phyloP scores from a whole-genome alignment of 345 rosid species.

The Sisymbrium altissimum region DNA sequence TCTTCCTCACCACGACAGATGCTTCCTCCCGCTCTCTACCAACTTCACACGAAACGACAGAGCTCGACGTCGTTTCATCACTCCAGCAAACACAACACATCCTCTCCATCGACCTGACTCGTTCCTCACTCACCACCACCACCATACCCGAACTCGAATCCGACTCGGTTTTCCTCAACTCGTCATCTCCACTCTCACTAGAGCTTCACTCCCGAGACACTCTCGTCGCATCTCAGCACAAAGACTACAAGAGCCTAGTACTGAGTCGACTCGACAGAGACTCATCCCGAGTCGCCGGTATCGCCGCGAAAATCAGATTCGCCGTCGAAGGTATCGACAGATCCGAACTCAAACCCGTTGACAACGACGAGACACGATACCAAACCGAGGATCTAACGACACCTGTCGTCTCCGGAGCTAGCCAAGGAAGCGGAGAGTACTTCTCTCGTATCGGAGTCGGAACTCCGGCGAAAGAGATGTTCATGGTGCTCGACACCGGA shows the following conservation, averaged over 20 bases:
- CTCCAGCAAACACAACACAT: constrained; percentile 46
- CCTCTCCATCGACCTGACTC: constrained; percentile 46
- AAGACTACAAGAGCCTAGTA: constrained; percentile 53
- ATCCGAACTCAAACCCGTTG: constrained; percentile 53
- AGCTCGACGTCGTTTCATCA: constrained; percentile 49
- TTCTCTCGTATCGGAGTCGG: constrained; percentile 82
- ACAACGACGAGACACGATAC: constrained; percentile 32
- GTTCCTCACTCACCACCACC: constrained; percentile 18
- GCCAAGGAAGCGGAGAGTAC: constrained; percentile 95
- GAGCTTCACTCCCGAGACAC: constrained; percentile 63
- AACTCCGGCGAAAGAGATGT: constrained; percentile 57
- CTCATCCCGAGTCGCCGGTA: constrained; percentile 55
- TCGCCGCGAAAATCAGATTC: constrained; percentile 42
- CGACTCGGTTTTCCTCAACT: constrained; percentile 26
- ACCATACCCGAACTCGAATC: constrained; percentile 10
- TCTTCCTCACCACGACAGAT: constrained; percentile 8
- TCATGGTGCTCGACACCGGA: constrained; percentile 77
- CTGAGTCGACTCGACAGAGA: constrained; percentile 73
- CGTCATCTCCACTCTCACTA: constrained; percentile 42
- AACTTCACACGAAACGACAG: constrained; percentile 25
- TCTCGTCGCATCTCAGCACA: constrained; percentile 44
- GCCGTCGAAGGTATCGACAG: constrained; percentile 46
- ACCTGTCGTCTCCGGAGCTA: constrained; percentile 66
- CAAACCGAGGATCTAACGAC: constrained; percentile 52
- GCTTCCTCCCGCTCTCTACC: constrained; percentile 41